phyloP scores from a whole-genome alignment of 805 yeast species.

The Cyberlindnera nakhonratchasimensis region DNA sequence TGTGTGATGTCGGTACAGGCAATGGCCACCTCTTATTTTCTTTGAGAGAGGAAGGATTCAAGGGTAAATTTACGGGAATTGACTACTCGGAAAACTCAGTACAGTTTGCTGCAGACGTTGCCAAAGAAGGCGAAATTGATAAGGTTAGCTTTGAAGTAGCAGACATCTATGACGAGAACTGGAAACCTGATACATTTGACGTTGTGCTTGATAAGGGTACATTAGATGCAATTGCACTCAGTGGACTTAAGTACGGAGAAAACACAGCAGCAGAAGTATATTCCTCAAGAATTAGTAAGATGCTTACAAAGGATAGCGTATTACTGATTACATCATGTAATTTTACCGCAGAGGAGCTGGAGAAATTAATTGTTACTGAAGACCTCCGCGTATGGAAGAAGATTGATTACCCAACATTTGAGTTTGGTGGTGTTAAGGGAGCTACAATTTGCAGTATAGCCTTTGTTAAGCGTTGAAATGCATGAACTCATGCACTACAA shows the following conservation, averaged over 20 bases:
- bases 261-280: slow-evolving; percentile 57
- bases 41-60: slow-evolving; percentile 59
- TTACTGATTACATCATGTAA: slow-evolving; percentile 87
- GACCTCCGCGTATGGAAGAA: slow-evolving; percentile 56
- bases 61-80: slow-evolving; percentile 63
- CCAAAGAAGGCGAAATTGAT: slow-evolving; percentile 37
- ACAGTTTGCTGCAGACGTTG: slow-evolving; percentile 63
- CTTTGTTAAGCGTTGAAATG: slow-evolving; percentile 42
- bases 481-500: neutral
- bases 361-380: slow-evolving; percentile 44
- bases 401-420: slow-evolving; percentile 74
- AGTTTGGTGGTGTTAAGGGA: slow-evolving; percentile 89
- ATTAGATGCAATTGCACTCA: slow-evolving; percentile 91
- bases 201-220: slow-evolving; percentile 92
- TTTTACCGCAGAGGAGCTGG: slow-evolving; percentile 79
- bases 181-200: slow-evolving; percentile 51
- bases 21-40: slow-evolving; percentile 87
- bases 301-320: slow-evolving; percentile 56
- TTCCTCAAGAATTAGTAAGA: slow-evolving; percentile 51
- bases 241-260: slow-evolving; percentile 48
- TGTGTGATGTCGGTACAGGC: slow-evolving; percentile 92
- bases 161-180: slow-evolving; percentile 54
- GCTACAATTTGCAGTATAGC: slow-evolving; percentile 86
- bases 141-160: slow-evolving; percentile 55
- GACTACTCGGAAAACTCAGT: slow-evolving; percentile 87